A percentile compares a stretch with the other conserved stretches of the same genome.
These are phyloP conservation scores for Malus orientalis DNA, from an alignment of 306 rosid genomes.

Conservation along the genomic window DNA sequence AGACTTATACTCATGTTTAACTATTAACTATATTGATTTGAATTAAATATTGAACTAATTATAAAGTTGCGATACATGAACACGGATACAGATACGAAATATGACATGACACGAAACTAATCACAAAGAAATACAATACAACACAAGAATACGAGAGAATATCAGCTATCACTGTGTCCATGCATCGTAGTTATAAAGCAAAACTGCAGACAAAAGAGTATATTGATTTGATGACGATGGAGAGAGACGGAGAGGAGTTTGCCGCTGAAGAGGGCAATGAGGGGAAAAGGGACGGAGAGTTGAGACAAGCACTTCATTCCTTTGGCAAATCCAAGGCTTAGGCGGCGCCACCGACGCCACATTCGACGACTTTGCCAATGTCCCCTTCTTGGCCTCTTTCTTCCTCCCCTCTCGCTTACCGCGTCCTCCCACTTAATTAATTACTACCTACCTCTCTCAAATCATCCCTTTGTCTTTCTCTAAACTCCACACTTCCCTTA, in stretches of 20 bases:
- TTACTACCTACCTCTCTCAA: not conserved
- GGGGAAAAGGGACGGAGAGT: not conserved
- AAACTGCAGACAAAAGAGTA: not conserved
- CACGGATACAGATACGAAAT: too few species aligned
- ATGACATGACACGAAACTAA: too few species aligned
- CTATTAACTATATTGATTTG: too few species aligned
- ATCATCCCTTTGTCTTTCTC: not conserved
- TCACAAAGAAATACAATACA: too few species aligned
- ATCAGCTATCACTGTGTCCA: too few species aligned
- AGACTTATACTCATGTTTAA: too few species aligned
- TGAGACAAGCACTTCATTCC: conserved; percentile 68
- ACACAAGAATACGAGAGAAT: too few species aligned
- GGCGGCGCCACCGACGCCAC: conserved; percentile 59
- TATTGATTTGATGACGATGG: not conserved
- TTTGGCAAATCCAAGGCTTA: conserved; percentile 82
- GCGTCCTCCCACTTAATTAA: not conserved
- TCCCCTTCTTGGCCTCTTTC: conserved; percentile 21
- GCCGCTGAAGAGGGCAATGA: conserved; percentile 17
- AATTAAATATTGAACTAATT: too few species aligned
- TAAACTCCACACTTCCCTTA: not conserved
- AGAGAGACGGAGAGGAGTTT: not conserved
- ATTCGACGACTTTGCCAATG: conserved; percentile 60
- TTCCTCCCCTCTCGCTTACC: not conserved
- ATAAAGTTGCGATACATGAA: too few species aligned
- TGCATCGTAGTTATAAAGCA: too few species aligned